These are phyloP conservation scores for Penicillium expansum DNA, from an alignment of 2,329 filamentous ascomycete genomes.

Conservation along the genomic window DNA sequence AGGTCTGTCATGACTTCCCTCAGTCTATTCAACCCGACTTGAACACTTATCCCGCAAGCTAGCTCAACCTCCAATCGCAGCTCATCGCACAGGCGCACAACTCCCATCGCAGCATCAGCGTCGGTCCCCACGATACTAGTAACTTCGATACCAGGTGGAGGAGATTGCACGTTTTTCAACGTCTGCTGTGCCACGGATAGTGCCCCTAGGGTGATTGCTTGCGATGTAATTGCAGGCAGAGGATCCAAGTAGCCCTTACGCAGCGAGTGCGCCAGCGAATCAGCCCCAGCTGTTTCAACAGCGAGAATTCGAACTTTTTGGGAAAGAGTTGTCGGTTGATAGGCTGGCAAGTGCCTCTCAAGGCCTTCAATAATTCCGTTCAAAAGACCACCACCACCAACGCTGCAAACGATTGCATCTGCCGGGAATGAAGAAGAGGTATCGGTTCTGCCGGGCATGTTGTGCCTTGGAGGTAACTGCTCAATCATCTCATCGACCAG, in stretches of 20 bases:
- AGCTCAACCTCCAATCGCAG: slow-evolving; percentile 74
- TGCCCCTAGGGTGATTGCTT: slow-evolving; percentile 70
- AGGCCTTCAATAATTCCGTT: slow-evolving; percentile 69
- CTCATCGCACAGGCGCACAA: slow-evolving; percentile 73
- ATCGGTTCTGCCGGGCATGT: neutral
- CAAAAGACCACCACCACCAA: slow-evolving; percentile 75
- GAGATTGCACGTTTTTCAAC: slow-evolving; percentile 58
- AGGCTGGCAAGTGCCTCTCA: slow-evolving; percentile 23
- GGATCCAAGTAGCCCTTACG: slow-evolving; percentile 53
- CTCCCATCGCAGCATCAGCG: slow-evolving; percentile 72
- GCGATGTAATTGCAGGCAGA: slow-evolving; percentile 66
- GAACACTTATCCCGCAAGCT: slow-evolving; percentile 76
- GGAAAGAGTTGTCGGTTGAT: neutral
- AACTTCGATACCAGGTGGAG: slow-evolving; percentile 45
- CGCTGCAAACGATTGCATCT: slow-evolving; percentile 71
- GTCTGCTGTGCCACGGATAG: slow-evolving; percentile 61
- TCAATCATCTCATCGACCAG: slow-evolving; percentile 37
- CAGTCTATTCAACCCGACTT: slow-evolving; percentile 28
- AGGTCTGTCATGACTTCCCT: slow-evolving; percentile 28
- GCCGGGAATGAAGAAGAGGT: slow-evolving; percentile 41
- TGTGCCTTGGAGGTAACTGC: slow-evolving; percentile 31
- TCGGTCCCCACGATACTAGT: slow-evolving; percentile 64
- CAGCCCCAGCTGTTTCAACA: slow-evolving; percentile 70
- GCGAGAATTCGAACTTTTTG: slow-evolving; percentile 55
- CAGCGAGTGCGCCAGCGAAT: slow-evolving; percentile 64